Percentiles rank a stretch among this genome's conserved stretches.
Evolutionary conservation across 176 grass and related monocot genomes (phyloP).

Genomic region (Triticum turgidum): DNA sequence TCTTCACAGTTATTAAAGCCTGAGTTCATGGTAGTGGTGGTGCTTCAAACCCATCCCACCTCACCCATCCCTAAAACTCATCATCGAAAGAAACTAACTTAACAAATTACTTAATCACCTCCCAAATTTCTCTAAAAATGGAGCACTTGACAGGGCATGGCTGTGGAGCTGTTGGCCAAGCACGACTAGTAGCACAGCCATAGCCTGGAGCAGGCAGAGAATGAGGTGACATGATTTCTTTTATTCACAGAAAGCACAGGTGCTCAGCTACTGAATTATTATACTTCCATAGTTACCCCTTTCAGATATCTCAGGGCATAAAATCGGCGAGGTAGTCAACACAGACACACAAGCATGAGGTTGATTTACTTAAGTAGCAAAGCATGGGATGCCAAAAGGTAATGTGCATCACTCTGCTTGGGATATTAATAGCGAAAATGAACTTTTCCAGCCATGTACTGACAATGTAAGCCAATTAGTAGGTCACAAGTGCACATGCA

Average conservation of each 20-base stretch:
- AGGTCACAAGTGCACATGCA: neutral
- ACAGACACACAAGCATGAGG: neutral
- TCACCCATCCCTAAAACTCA: neutral
- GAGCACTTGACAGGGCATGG: neutral
- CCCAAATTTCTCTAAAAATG: neutral
- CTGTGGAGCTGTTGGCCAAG: neutral
- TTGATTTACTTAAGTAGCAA: slow-evolving; percentile 12
- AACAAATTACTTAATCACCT: neutral
- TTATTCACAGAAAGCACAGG: neutral
- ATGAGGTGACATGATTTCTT: neutral
- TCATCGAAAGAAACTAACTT: neutral
- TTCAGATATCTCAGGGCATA: neutral
- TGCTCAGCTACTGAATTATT: neutral
- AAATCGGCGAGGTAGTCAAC: neutral
- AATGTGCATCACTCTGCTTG: neutral
- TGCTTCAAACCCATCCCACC: slow-evolving; percentile 1
- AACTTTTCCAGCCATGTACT: slow-evolving; percentile 1
- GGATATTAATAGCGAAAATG: neutral
- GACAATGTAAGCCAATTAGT: neutral
- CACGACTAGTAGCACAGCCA: neutral
- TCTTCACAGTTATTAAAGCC: neutral
- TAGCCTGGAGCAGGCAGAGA: neutral
- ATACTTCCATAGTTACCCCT: neutral
- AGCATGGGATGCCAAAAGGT: neutral
- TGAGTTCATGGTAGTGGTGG: neutral